phyloP scores from a whole-genome alignment of 352 stramenopile genomes.

The Phytophthora chlamydospora region DNA sequence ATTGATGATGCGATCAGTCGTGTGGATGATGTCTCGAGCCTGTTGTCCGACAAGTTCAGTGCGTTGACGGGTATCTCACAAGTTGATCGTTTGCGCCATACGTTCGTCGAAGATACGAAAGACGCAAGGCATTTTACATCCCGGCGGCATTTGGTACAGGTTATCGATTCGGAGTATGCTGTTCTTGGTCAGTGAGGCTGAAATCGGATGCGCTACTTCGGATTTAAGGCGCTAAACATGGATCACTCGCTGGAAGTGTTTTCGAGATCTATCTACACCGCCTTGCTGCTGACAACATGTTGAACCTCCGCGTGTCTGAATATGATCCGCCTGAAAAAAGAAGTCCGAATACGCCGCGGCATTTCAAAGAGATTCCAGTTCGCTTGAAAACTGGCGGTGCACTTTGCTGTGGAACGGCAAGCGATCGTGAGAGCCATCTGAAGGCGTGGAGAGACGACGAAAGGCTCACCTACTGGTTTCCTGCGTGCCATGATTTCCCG shows the following conservation, averaged over 20 bases:
- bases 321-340: conserved; percentile 11
- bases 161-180: conserved; percentile 26
- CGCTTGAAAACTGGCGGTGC: conserved; percentile 11
- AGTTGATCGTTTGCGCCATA: conserved; percentile 25
- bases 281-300: conserved; percentile 13
- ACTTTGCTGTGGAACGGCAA: conserved; percentile 21
- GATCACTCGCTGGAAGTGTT: not conserved
- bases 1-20: conserved; percentile 6
- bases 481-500: conserved; percentile 22
- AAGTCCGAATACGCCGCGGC: not conserved
- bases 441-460: conserved; percentile 16
- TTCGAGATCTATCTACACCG: conserved; percentile 23
- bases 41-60: conserved; percentile 6
- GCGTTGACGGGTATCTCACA: conserved; percentile 4
- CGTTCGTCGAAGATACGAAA: conserved; percentile 10
- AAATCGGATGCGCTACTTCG: not conserved
- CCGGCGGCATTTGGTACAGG: conserved; percentile 10
- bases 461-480: conserved; percentile 26
- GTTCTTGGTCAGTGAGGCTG: conserved; percentile 8
- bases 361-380: conserved; percentile 14
- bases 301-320: conserved; percentile 15
- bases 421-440: conserved; percentile 6
- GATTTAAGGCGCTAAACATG: not conserved
- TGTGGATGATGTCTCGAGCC: conserved; percentile 9
- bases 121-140: conserved; percentile 1